Conservation (phyloP, 495 filamentous ascomycete genomes). For the Neurospora pannonica region DNA sequence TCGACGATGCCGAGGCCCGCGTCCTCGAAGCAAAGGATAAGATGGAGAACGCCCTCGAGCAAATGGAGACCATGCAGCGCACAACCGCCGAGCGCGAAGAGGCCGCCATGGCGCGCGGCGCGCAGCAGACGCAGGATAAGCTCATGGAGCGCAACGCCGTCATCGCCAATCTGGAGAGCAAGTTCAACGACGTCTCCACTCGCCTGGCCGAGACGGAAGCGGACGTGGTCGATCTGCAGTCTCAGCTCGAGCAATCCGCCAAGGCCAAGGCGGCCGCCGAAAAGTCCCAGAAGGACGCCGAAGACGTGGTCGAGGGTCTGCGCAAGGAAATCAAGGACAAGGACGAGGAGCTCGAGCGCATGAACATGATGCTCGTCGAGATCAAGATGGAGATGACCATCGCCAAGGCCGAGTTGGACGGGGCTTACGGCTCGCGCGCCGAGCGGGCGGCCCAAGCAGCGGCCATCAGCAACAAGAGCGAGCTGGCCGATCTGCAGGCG, state of each 20-base stretch:
- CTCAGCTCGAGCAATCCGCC: slow-evolving; percentile 7
- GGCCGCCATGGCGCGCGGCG: slow-evolving; percentile 24
- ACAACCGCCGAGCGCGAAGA: slow-evolving; percentile 20
- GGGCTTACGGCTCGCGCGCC: slow-evolving; percentile 73
- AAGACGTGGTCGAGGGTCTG: slow-evolving; percentile 16
- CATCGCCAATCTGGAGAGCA: slow-evolving; percentile 39
- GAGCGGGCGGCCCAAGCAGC: slow-evolving; percentile 71
- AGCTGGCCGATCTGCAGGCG: slow-evolving; percentile 54
- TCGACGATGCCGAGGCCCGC: slow-evolving; percentile 40
- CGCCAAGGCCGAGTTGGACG: slow-evolving; percentile 88
- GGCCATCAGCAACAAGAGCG: slow-evolving; percentile 52
- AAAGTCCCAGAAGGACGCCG: slow-evolving; percentile 13
- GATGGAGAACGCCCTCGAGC: slow-evolving; percentile 42
- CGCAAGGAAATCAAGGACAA: slow-evolving; percentile 36
- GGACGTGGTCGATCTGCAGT: slow-evolving; percentile 5
- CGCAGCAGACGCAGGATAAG: slow-evolving; percentile 35
- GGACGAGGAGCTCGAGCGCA: slow-evolving; percentile 59
- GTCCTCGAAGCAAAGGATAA: slow-evolving; percentile 34
- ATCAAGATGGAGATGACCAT: slow-evolving; percentile 87
- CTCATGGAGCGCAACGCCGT: slow-evolving; percentile 39
- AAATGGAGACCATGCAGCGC: slow-evolving; percentile 39
- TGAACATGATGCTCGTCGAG: slow-evolving; percentile 75
- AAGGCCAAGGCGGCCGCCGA: slow-evolving; percentile 17
- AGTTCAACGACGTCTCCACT: slow-evolving; percentile 28
- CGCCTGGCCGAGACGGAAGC: slow-evolving; percentile 21